A percentile compares a stretch with the other conserved stretches of the same genome.
Conservation (phyloP, 768 basidiomycete species). For the Arthromyces matolae region DNA sequence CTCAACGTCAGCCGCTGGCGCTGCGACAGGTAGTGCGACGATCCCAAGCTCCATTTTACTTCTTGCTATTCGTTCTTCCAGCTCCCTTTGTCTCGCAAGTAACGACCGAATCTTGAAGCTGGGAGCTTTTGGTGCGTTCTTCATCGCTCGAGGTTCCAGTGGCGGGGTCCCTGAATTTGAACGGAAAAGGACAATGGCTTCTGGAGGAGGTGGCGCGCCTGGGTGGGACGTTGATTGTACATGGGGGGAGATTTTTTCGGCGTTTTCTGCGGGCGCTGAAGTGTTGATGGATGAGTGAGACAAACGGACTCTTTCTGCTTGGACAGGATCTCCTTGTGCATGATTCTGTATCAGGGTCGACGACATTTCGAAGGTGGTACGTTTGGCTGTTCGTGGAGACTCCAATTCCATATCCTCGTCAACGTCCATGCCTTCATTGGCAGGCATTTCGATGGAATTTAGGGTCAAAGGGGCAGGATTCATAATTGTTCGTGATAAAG, state of each 20-base stretch:
- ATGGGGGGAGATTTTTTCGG: neutral
- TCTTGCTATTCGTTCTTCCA: conserved; percentile 39
- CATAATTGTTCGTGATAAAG: neutral
- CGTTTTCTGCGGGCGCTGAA: neutral
- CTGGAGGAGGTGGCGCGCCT: neutral
- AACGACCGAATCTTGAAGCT: conserved; percentile 36
- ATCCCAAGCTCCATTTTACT: conserved; percentile 33
- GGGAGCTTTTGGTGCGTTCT: conserved; percentile 35
- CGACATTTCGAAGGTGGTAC: conserved; percentile 1
- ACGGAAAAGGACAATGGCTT: neutral
- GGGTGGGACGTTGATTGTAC: neutral
- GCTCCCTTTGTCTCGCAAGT: conserved; percentile 39
- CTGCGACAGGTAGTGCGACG: neutral
- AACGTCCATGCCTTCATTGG: conserved; percentile 18
- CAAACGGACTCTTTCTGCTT: too few relatives aligned
- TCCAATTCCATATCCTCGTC: conserved; percentile 31
- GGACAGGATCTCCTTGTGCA: neutral
- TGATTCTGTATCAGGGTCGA: neutral
- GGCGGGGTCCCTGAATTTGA: conserved; percentile 20
- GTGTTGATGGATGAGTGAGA: too few relatives aligned
- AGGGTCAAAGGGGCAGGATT: neutral
- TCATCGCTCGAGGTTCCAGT: conserved; percentile 37
- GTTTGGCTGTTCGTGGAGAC: conserved; percentile 18
- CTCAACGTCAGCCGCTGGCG: neutral
- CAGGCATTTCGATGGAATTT: neutral